A percentile compares a stretch with the other conserved stretches of the same genome.
phyloP scores from a whole-genome alignment of 1,284 basidiomycete species.

The Puccinia hordei region DNA sequence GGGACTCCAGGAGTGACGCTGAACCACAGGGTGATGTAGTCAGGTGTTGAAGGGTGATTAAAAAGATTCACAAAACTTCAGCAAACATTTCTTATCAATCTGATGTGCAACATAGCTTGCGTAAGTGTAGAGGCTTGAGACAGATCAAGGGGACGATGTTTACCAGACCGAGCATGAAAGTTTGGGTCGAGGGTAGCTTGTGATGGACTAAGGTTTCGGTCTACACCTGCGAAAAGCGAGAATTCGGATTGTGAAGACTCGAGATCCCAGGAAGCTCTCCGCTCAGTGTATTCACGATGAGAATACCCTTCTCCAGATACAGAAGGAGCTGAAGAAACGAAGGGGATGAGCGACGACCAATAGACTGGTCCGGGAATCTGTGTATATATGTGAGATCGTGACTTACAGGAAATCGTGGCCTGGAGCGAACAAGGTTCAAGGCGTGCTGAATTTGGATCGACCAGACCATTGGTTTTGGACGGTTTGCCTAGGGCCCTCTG shows the following conservation, averaged over 20 bases:
- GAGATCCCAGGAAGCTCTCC: slow-evolving; percentile 1
- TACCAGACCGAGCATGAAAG: neutral
- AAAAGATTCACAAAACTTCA: neutral
- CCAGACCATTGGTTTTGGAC: neutral
- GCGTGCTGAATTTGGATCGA: neutral
- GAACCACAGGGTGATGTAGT: slow-evolving; percentile 1
- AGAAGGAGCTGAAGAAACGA: slow-evolving; percentile 8
- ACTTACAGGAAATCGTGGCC: slow-evolving; percentile 11
- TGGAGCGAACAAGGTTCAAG: neutral
- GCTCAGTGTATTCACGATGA: neutral
- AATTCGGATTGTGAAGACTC: slow-evolving; percentile 20
- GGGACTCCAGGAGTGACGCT: neutral
- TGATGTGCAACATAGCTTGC: neutral
- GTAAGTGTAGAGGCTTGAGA: neutral
- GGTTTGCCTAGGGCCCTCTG: slow-evolving; percentile 35
- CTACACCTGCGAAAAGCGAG: neutral
- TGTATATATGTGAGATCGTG: neutral
- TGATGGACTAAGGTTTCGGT: neutral
- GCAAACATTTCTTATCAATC: neutral
- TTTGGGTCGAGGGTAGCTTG: neutral
- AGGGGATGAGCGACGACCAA: neutral
- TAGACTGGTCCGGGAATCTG: neutral
- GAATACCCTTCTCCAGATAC: neutral
- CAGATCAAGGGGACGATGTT: too few species aligned
- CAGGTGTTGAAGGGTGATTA: neutral